Percentiles rank a stretch among this genome's conserved stretches.
Evolutionary conservation across 495 filamentous ascomycete species (phyloP).

Genomic region (Penicillium crystallinum): DNA sequence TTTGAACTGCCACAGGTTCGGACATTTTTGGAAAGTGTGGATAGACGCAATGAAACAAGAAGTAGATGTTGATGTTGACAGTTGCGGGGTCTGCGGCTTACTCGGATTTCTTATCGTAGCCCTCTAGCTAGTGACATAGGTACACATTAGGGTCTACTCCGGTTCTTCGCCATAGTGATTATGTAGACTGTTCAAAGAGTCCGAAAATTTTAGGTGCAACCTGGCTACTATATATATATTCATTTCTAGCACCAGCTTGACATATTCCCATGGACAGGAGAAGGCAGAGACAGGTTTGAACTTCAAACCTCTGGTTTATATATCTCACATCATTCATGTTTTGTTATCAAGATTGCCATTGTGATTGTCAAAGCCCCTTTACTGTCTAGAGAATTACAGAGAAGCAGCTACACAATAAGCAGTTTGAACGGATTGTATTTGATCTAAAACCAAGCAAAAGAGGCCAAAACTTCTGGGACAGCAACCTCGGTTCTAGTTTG

Average conservation of each 20-base stretch:
- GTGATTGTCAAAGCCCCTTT: background rate
- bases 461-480: background rate
- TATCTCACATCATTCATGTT: too few relatives aligned
- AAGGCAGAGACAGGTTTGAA: too few relatives aligned
- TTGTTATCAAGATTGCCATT: too few relatives aligned
- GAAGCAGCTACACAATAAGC: background rate
- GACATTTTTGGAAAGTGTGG: background rate
- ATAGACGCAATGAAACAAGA: background rate
- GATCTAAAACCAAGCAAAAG: background rate
- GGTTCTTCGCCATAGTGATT: too few relatives aligned
- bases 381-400: background rate
- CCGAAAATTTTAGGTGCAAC: too few relatives aligned
- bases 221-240: too few relatives aligned
- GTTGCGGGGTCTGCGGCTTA: background rate
- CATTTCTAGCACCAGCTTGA: background rate
- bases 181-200: too few relatives aligned
- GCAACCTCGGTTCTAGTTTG: background rate
- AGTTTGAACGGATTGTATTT: background rate
- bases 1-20: background rate
- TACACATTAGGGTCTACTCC: too few relatives aligned
- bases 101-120: background rate
- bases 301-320: too few relatives aligned
- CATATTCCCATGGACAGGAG: background rate
- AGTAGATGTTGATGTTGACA: background rate
- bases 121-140: too few relatives aligned